A percentile compares a stretch with the other conserved stretches of the same genome.
Evolutionary conservation across 108 stramenopile genomes (phyloP).

Genomic region (Fragilaria crotonensis): DNA sequence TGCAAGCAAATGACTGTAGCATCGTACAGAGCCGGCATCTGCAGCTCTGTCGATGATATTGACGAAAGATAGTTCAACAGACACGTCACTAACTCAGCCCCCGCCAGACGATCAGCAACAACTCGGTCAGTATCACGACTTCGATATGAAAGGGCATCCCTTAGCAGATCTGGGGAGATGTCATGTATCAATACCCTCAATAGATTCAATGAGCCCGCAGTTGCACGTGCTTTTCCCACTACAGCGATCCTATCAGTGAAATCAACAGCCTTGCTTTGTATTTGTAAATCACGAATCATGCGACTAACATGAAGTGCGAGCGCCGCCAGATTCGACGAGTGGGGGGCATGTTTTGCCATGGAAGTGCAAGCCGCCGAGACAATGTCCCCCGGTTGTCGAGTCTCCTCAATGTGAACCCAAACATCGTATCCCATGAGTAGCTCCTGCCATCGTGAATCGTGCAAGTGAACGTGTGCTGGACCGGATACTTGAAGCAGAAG

Average conservation of each 20-base stretch:
- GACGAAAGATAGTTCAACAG: slow-evolving; percentile 26
- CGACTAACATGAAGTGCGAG: slow-evolving; percentile 54
- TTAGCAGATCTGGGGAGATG: slow-evolving; percentile 6
- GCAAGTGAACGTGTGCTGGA: slow-evolving; percentile 62
- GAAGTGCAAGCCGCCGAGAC: slow-evolving; percentile 35
- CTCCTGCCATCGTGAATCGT: slow-evolving; percentile 73
- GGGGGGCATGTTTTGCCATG: slow-evolving; percentile 44
- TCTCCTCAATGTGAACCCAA: slow-evolving; percentile 65
- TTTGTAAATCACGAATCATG: slow-evolving; percentile 51
- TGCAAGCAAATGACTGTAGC: slow-evolving; percentile 41
- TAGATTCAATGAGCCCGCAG: slow-evolving; percentile 60
- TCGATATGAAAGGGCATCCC: slow-evolving; percentile 14
- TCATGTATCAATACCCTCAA: slow-evolving; percentile 50
- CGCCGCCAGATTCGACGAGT: slow-evolving; percentile 67
- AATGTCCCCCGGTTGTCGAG: slow-evolving; percentile 3
- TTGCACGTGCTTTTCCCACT: slow-evolving; percentile 72
- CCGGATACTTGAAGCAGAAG: slow-evolving; percentile 59
- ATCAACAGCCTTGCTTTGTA: slow-evolving; percentile 7
- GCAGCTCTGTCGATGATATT: slow-evolving; percentile 13
- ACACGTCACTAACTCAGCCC: slow-evolving; percentile 20
- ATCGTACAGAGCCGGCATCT: slow-evolving; percentile 71
- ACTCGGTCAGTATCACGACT: slow-evolving; percentile 15
- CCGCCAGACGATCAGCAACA: slow-evolving; percentile 10
- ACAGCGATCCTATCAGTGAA: slow-evolving; percentile 51
- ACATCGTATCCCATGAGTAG: slow-evolving; percentile 61